These are phyloP conservation scores for Ustilago esculenta DNA, from an alignment of 1,284 basidiomycete species.

Conservation along the genomic window DNA sequence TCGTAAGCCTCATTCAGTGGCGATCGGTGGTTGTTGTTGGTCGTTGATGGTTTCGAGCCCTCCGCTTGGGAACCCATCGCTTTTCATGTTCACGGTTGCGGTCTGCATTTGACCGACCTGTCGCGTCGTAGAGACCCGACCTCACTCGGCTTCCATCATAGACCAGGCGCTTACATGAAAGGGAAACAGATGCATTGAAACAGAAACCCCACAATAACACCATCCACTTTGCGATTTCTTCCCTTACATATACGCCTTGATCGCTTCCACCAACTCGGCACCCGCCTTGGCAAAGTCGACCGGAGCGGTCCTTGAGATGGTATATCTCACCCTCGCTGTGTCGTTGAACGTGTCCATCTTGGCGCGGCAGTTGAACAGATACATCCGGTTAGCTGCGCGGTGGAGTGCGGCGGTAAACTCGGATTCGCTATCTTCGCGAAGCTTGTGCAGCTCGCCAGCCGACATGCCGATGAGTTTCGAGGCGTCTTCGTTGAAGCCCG, in stretches of 20 bases:
- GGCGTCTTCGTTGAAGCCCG: constrained; percentile 94
- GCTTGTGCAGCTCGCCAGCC: constrained; percentile 80
- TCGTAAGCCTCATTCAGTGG: no score
- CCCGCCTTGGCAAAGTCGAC: constrained; percentile 62
- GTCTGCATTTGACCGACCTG: no score
- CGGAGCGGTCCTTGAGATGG: constrained; percentile 48
- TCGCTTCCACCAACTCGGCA: constrained; percentile 57
- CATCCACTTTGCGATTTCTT: no score
- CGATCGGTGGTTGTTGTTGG: no score
- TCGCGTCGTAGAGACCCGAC: no score
- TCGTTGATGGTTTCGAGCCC: no score
- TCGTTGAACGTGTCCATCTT: constrained; percentile 71
- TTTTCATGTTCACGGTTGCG: no score
- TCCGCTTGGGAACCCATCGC: no score
- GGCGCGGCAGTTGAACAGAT: constrained; percentile 86
- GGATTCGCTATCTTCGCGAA: constrained; percentile 77
- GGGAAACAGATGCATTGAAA: neutral
- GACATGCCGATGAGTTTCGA: constrained; percentile 76
- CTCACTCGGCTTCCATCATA: no score
- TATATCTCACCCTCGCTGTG: constrained; percentile 60
- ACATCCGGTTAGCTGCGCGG: constrained; percentile 77
- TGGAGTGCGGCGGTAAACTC: constrained; percentile 76
- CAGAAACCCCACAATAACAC: neutral
- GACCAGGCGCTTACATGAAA: no score
- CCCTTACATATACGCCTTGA: constrained; percentile 52